Evolutionary conservation across 2,329 filamentous ascomycete genomes (phyloP).

Genomic region (Alternaria solani): DNA sequence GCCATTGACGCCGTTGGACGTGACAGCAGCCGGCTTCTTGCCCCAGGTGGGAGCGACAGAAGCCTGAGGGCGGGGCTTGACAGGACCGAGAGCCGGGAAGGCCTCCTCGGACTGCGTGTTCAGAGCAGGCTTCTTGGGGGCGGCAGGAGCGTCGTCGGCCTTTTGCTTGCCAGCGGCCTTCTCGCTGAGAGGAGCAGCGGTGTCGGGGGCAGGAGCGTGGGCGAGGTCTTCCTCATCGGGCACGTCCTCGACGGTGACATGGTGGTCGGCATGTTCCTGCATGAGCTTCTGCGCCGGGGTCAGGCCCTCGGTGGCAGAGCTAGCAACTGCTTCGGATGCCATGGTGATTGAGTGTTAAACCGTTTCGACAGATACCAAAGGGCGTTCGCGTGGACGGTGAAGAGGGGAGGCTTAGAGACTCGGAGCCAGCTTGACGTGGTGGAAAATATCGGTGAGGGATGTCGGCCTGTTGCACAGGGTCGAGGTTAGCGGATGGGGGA

Average conservation of each 20-base stretch:
- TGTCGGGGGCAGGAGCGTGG: slow-evolving; percentile 61
- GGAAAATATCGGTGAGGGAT: background rate
- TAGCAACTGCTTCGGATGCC: slow-evolving; percentile 49
- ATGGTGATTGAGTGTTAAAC: slow-evolving; percentile 49
- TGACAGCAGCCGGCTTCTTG: slow-evolving; percentile 65
- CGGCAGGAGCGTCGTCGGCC: slow-evolving; percentile 57
- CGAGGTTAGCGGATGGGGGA: slow-evolving; percentile 5
- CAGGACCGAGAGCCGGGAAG: slow-evolving; percentile 87
- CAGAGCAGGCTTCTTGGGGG: slow-evolving; percentile 56
- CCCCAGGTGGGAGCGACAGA: slow-evolving; percentile 80
- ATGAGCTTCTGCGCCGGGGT: slow-evolving; percentile 67
- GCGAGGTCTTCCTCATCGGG: slow-evolving; percentile 78
- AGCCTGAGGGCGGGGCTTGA: slow-evolving; percentile 68
- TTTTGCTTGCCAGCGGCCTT: slow-evolving; percentile 76
- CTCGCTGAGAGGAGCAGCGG: slow-evolving; percentile 58
- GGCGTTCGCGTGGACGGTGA: slow-evolving; percentile 47
- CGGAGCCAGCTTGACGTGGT: slow-evolving; percentile 37
- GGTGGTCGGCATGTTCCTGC: slow-evolving; percentile 67
- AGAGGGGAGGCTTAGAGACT: slow-evolving; percentile 35
- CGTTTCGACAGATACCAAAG: slow-evolving; percentile 50
- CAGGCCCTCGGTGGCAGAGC: slow-evolving; percentile 46
- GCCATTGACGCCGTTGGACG: slow-evolving; percentile 59
- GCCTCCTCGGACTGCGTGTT: slow-evolving; percentile 89
- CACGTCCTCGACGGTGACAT: slow-evolving; percentile 80
- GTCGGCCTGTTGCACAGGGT: background rate